Conservation (phyloP, 176 grass and related monocot genomes). For the Aegilops tauschii region DNA sequence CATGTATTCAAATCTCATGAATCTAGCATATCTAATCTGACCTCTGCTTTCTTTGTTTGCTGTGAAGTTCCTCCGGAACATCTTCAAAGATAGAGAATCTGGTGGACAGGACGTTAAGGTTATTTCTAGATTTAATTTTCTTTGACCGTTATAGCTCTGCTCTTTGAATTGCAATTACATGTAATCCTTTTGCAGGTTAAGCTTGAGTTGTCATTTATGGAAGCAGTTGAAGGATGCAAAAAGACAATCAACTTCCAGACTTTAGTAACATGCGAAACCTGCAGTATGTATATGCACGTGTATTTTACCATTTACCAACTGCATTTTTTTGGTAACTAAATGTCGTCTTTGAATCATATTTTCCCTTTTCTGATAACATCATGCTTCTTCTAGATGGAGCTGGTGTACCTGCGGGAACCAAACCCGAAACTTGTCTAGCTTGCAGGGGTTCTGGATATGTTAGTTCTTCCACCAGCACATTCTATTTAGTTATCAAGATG, state of each 20-base stretch:
- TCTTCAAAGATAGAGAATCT: conserved; percentile 78
- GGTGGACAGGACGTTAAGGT: conserved; percentile 87
- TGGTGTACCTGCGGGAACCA: conserved; percentile 91
- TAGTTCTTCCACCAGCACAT: conserved; percentile 28
- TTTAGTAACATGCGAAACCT: conserved; percentile 65
- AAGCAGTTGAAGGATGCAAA: conserved; percentile 89
- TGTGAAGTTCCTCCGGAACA: conserved; percentile 87
- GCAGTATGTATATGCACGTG: conserved; percentile 57
- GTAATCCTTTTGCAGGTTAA: conserved; percentile 46
- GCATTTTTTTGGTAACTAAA: neutral
- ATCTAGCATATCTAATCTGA: conserved; percentile 1
- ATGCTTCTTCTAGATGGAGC: conserved; percentile 54
- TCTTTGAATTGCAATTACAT: conserved; percentile 18
- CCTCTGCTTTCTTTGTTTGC: conserved; percentile 25
- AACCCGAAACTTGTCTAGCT: conserved; percentile 79
- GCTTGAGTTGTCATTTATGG: conserved; percentile 96
- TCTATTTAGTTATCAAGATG: neutral
- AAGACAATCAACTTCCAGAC: conserved; percentile 75
- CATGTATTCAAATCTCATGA: conserved; percentile 11
- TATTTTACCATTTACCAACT: neutral
- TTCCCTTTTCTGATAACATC: neutral
- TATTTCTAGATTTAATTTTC: conserved; percentile 25
- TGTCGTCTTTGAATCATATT: conserved; percentile 19
- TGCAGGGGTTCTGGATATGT: conserved; percentile 90
- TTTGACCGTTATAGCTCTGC: neutral